Evolutionary conservation across 192 early-diverging fungal species (phyloP).

Genomic region (Chytriomyces sp.): DNA sequence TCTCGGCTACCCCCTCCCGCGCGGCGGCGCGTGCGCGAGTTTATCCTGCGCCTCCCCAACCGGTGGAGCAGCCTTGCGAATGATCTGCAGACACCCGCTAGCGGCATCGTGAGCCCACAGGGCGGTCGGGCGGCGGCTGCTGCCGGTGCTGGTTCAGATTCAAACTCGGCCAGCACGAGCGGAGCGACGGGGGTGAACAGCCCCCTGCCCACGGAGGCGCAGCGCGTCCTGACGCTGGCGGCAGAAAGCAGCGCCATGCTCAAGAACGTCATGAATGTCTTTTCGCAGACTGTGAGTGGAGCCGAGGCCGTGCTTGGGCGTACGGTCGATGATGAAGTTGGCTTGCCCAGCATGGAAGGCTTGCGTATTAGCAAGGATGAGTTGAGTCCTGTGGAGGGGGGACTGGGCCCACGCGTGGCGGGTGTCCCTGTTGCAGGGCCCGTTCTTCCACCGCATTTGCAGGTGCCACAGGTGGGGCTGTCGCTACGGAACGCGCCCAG

Average conservation of each 20-base stretch:
- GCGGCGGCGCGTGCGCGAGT: slow-evolving; percentile 72
- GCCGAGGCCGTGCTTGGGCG: slow-evolving; percentile 66
- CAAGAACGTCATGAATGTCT: slow-evolving; percentile 62
- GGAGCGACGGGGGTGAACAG: background rate
- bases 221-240: slow-evolving; percentile 68
- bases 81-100: slow-evolving; percentile 1
- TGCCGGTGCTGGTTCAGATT: background rate
- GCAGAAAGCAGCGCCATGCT: slow-evolving; percentile 73
- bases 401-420: background rate
- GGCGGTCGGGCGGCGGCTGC: background rate
- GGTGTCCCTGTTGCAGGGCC: background rate
- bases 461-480: background rate
- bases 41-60: slow-evolving; percentile 81
- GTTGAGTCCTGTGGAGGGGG: too few relatives aligned
- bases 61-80: slow-evolving; percentile 61
- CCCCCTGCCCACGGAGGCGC: slow-evolving; percentile 58
- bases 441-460: background rate
- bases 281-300: slow-evolving; percentile 67
- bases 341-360: background rate
- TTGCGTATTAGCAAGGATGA: slow-evolving; percentile 2
- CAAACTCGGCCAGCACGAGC: background rate
- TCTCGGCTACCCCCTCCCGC: slow-evolving; percentile 82
- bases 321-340: slow-evolving; percentile 15
- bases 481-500: background rate
- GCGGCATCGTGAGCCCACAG: background rate